Base-by-base conservation (phyloP, 2,329 filamentous ascomycete species). In the Monosporascus sp. region DNA sequence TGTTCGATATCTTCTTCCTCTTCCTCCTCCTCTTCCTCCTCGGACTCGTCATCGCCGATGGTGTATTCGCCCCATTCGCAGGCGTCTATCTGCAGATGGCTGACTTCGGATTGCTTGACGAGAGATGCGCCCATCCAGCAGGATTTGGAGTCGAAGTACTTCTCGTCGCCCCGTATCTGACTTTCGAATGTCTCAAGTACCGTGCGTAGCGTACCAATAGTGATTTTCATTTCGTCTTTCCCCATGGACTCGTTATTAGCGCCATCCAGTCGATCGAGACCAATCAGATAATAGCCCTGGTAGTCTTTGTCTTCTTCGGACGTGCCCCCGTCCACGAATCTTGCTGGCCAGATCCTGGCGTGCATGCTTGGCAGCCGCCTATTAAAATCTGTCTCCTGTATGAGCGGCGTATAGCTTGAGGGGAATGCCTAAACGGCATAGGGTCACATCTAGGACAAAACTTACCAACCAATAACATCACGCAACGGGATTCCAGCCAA, bases 401-500 rank as follows among this genome's bases (percentile, higher is more conserved):
- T 55, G 56, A 57, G 55, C 54, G 27, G 37, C 43, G 24, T 8
- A 14, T 25, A 25, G n/a, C n/a, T 35, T 35, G 31, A 35, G 14
- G 31, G 31, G 31, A 11, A 35, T 35, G 31, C 31, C 31, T 11
- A 14, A 14, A 35, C 11, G 31, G 31, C 31, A 35, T 35, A 14
- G 4, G 9, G 31, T 1, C 31, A 14, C 9, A 35, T 5, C 31
- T 5, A 11, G 11, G 31, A 35, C 11, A 14, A 50, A 8, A 70
- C 76, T 68, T 69, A 82, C 81, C 80, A 55, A 82, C 77, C 20
- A 87, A 73, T 37, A 88, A 68, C 53, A 74, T 70, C 2, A 82
- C 73, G 51, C 78, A 83, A 51, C 80, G 75, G 7, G 81, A 84
- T 60, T 87, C 84, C 2, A 88, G 65, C 84, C 84, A 87, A 11